Evolutionary conservation across 1,139 yeast species (phyloP).

Genomic region (Pichia norvegensis): DNA sequence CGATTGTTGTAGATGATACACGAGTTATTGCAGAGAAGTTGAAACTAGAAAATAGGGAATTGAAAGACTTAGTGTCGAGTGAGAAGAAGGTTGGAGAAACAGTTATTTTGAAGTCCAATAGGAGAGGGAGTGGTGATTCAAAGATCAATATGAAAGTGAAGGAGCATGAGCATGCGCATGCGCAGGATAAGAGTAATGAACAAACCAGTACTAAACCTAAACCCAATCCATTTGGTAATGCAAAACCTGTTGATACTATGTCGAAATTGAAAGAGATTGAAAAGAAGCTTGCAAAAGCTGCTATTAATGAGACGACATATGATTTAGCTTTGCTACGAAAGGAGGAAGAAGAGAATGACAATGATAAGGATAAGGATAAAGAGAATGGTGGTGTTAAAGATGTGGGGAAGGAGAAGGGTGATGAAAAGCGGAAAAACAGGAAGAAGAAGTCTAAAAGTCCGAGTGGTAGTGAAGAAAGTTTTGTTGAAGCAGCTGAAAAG

Average conservation of each 20-base stretch:
- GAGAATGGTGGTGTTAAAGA: neutral
- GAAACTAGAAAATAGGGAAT: slow-evolving; percentile 23
- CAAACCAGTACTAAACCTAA: slow-evolving; percentile 38
- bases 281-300: slow-evolving; percentile 39
- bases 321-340: slow-evolving; percentile 27
- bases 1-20: slow-evolving; percentile 11
- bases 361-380: neutral
- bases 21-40: slow-evolving; percentile 5
- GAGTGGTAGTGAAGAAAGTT: neutral
- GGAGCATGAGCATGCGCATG: too few species aligned
- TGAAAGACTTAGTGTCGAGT: slow-evolving; percentile 27
- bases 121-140: neutral
- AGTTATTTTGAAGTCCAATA: neutral
- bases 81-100: slow-evolving; percentile 3
- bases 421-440: neutral
- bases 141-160: neutral
- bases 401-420: neutral
- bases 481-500: too few species aligned
- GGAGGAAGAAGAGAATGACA: neutral
- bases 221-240: slow-evolving; percentile 45
- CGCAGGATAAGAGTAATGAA: too few species aligned
- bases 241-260: slow-evolving; percentile 46
- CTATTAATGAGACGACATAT: slow-evolving; percentile 50
- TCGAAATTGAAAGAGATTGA: slow-evolving; percentile 42
- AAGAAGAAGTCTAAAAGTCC: neutral